Conservation (phyloP, 1,139 yeast species). For the Pichia sp. region DNA sequence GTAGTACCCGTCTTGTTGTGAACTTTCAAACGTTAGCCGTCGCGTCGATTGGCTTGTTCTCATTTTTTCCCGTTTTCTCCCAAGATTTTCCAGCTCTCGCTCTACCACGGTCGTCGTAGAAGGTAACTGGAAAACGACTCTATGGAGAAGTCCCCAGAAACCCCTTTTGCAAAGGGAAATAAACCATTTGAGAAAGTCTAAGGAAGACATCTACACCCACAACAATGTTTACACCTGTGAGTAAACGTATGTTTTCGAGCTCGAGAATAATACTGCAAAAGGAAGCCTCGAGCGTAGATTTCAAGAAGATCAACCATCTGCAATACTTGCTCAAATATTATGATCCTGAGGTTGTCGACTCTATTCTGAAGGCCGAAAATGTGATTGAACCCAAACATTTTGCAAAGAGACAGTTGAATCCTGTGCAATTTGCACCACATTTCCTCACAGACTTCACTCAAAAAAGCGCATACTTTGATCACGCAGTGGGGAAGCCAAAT, state of each 20-base stretch:
- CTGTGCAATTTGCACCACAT: constrained; percentile 52
- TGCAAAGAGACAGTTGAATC: constrained; percentile 35
- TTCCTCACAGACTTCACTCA: constrained; percentile 59
- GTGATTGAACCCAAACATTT: constrained; percentile 62
- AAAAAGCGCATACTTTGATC: constrained; percentile 48
- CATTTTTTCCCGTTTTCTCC: neutral
- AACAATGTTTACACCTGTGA: constrained; percentile 10
- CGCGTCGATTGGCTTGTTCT: neutral
- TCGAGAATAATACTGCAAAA: constrained; percentile 18
- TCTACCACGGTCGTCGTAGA: neutral
- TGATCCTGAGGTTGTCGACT: constrained; percentile 71
- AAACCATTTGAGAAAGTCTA: neutral
- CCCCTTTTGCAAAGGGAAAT: neutral
- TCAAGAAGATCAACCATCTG: constrained; percentile 41
- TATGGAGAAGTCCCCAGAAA: no score
- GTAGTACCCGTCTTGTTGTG: no score
- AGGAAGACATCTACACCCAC: neutral
- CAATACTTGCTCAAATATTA: constrained; percentile 65
- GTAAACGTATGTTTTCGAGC: constrained; percentile 21
- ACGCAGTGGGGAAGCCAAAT: constrained; percentile 20
- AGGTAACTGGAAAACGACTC: neutral
- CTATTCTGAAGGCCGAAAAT: constrained; percentile 77
- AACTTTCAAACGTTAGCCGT: no score
- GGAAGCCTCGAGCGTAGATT: constrained; percentile 18
- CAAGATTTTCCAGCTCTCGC: neutral